These are phyloP conservation scores for Triticum monococcum DNA, from an alignment of 176 grass and related monocot genomes.

Conservation along the genomic window DNA sequence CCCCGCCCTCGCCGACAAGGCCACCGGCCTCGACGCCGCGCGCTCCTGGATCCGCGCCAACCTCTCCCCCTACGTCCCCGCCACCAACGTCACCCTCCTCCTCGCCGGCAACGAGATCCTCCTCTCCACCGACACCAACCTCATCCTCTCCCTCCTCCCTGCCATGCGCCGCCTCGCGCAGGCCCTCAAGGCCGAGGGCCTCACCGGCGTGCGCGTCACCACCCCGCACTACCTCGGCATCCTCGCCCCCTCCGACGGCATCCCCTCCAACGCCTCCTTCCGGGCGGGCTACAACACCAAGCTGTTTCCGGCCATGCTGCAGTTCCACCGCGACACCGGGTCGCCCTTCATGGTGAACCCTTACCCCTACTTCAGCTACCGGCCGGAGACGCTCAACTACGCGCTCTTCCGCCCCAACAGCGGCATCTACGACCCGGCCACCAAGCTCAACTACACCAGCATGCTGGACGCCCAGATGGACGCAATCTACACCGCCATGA, in stretches of 20 bases:
- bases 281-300: conserved; percentile 28
- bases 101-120: conserved; percentile 86
- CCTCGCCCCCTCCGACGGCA: conserved; percentile 52
- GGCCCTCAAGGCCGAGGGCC: conserved; percentile 42
- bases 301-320: conserved; percentile 71
- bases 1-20: conserved; percentile 43
- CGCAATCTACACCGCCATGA: conserved; percentile 74
- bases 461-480: conserved; percentile 89
- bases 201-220: conserved; percentile 45
- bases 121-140: conserved; percentile 17
- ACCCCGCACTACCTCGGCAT: conserved; percentile 86
- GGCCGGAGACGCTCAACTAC: conserved; percentile 46
- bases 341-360: conserved; percentile 77
- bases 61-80: conserved; percentile 56
- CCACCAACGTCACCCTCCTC: conserved; percentile 62
- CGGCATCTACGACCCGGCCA: conserved; percentile 54
- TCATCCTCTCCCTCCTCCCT: conserved; percentile 51
- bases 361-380: conserved; percentile 94
- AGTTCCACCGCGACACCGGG: conserved; percentile 50
- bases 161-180: conserved; percentile 59
- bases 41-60: conserved; percentile 57
- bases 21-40: conserved; percentile 31
- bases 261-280: conserved; percentile 60
- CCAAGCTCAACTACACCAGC: conserved; percentile 78
- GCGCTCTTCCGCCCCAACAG: conserved; percentile 63